Percentiles rank a stretch among this genome's conserved stretches.
phyloP scores from a whole-genome alignment of 2,329 filamentous ascomycete species.

The Colletotrichum horii region DNA sequence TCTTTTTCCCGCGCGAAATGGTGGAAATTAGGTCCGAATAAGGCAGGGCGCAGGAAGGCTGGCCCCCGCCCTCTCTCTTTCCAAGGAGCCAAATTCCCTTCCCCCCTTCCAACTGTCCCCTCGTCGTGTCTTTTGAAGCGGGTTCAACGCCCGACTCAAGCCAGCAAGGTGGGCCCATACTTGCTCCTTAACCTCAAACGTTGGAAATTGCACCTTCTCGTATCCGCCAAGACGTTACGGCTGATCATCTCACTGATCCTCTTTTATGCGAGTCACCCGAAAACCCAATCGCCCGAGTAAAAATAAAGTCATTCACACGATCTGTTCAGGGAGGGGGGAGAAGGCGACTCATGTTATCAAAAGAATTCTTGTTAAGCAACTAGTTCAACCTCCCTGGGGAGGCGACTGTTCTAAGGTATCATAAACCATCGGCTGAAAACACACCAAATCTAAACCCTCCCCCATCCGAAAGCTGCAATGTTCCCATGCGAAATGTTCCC shows the following conservation, averaged over 20 bases:
- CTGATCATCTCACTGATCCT: neutral
- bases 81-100: neutral
- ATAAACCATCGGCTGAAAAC: neutral
- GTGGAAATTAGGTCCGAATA: constrained; percentile 14
- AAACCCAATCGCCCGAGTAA: neutral
- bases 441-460: neutral
- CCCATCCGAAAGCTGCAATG: neutral
- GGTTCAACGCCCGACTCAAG: neutral
- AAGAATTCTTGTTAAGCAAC: neutral
- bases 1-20: neutral
- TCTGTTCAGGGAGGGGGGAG: neutral
- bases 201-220: neutral
- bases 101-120: neutral
- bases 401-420: constrained; percentile 5
- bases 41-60: neutral
- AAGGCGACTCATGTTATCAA: neutral
- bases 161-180: neutral
- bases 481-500: neutral
- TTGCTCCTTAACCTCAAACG: constrained; percentile 8
- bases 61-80: neutral
- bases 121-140: neutral
- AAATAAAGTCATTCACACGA: neutral
- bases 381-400: neutral
- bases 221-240: neutral
- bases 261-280: neutral